phyloP scores from a whole-genome alignment of 257 asterid genomes.

The Jacaranda mimosifolia region DNA sequence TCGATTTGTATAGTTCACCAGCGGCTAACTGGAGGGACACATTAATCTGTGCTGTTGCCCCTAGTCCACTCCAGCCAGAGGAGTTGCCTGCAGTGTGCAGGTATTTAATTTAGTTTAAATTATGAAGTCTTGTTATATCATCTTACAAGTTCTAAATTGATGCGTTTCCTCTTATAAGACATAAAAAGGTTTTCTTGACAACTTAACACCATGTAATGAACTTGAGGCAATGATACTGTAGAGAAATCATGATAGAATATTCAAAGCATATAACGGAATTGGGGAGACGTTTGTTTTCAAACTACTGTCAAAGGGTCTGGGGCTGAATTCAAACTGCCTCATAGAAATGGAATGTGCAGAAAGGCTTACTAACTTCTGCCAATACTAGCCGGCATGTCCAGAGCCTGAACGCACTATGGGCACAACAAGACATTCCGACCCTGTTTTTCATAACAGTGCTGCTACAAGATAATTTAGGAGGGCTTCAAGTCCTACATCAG shows the following conservation, averaged over 20 bases:
- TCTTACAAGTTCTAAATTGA: no score
- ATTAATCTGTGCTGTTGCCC: conserved; percentile 33
- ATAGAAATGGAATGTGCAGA: conserved; percentile 21
- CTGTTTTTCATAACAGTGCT: conserved; percentile 29
- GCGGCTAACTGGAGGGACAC: conserved; percentile 57
- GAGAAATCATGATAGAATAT: conserved; percentile 27
- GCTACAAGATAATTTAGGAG: conserved; percentile 25
- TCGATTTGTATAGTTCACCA: conserved; percentile 36
- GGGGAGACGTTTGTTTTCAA: background rate
- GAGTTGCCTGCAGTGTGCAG: conserved; percentile 29
- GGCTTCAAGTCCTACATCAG: conserved; percentile 27
- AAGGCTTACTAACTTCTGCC: background rate
- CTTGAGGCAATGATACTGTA: background rate
- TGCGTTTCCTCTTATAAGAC: no score
- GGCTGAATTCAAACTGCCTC: conserved; percentile 2
- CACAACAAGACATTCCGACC: conserved; percentile 3
- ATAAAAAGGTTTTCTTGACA: background rate
- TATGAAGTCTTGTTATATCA: no score
- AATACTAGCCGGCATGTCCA: conserved; percentile 32
- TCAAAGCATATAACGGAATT: conserved; percentile 3
- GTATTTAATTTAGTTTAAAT: background rate
- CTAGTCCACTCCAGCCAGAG: conserved; percentile 31
- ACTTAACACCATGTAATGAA: background rate
- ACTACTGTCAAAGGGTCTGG: conserved; percentile 23
- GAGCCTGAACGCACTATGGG: background rate